Percentiles rank a stretch among this genome's conserved stretches.
These are phyloP conservation scores for Vanrija sp. DNA, from an alignment of 1,284 basidiomycete genomes.

Conservation along the genomic window DNA sequence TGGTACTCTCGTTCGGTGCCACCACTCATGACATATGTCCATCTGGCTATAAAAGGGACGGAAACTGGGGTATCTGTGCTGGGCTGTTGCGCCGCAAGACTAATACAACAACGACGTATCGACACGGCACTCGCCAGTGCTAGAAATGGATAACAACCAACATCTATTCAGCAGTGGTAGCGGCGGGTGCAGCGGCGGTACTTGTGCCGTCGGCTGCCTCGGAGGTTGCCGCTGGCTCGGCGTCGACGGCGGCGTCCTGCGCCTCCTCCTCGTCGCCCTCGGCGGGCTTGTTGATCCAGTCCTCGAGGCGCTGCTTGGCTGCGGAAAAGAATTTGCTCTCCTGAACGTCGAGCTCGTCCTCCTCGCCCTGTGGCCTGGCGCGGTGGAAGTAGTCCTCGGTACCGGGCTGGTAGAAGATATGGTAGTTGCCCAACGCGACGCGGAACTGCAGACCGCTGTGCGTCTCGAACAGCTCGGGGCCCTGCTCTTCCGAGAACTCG, in stretches of 20 bases:
- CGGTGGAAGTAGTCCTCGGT: conserved; percentile 47
- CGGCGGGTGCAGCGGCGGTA: too few relatives aligned
- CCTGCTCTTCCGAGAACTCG: conserved; percentile 14
- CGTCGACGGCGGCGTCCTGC: background rate
- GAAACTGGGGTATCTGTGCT: too few relatives aligned
- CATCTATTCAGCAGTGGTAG: background rate
- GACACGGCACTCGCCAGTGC: too few relatives aligned
- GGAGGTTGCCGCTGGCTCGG: background rate
- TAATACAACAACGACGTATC: conserved; percentile 2
- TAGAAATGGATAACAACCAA: background rate
- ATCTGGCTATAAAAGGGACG: too few relatives aligned
- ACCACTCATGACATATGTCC: too few relatives aligned
- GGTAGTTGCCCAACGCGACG: conserved; percentile 64
- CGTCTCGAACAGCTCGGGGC: conserved; percentile 24
- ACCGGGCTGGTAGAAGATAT: conserved; percentile 63
- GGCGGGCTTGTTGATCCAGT: conserved; percentile 26
- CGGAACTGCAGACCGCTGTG: conserved; percentile 52
- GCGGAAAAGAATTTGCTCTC: conserved; percentile 13
- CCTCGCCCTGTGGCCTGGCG: conserved; percentile 6
- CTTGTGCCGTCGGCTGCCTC: background rate
- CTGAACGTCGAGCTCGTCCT: conserved; percentile 8
- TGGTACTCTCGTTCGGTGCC: too few relatives aligned
- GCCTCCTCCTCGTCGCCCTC: conserved; percentile 16
- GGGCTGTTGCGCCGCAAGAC: background rate
- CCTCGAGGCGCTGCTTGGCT: conserved; percentile 22